Evolutionary conservation across 129 eudicot species (phyloP), one percentile per base, ranked within the genome.

Genomic region (Artemisia argyi): DNA sequence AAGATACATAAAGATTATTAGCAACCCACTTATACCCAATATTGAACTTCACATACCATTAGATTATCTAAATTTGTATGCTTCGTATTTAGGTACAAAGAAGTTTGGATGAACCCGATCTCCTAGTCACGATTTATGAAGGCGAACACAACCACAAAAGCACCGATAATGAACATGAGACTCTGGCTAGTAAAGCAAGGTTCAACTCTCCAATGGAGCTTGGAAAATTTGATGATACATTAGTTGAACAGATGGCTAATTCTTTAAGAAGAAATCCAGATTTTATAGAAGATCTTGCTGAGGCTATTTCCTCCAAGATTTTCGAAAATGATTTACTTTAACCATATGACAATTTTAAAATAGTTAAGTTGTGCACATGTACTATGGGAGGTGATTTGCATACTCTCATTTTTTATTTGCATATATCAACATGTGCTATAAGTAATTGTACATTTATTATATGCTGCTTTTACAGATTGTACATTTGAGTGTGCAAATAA

Each of bases 41-140:
- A 39, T 39, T 39, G 46, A 39, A 39, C 46, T 39, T 39, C 46
- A 8, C 46, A 39, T 11, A 39, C 26, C 15, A 39, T 7, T 2
- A 12, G 1, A 63, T 17, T 64, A 39, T 22, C 15, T 64, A 39
- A 64, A 15, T 17, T n/a, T 7, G 28, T 18, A 42, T 39, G n/a
- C 15, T 64, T 64, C 12, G 0, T 64, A 35, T 64, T 9, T 65
- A 91, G 97, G 97, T 92, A 57, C 98, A 92, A 80, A 85, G 96
- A 85, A 92, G 96, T 73, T 62, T 92, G 22, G 96, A 92, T 67
- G 98, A 92, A 76, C 46, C 73, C 91, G 82, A 76, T 85, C 95
- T 92, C 20, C 66, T 89, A 66, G 95, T 92, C 2, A 95, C 96
- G 47, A 92, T 92, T 60, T 92, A 92, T 48, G 98, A 92, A 83